Base-by-base conservation (phyloP, 495 filamentous ascomycete genomes). In the Xylaria longipes region DNA sequence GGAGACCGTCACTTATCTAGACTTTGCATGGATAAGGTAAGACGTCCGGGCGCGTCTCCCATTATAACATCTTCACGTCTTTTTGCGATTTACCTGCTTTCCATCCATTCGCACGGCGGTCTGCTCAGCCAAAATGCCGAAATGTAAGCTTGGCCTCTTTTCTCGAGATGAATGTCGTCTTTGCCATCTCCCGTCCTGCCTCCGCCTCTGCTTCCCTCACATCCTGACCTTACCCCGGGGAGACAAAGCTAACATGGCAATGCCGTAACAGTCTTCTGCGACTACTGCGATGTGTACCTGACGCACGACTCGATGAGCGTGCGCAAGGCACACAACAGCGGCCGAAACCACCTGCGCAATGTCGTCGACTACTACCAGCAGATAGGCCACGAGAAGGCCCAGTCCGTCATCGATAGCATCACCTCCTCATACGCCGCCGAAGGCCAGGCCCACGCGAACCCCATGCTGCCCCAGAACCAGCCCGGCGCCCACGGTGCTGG, bases 301-400 rank as follows among this genome's bases (percentile, higher is more conserved):
- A 99, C 97, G 70, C 96, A 99, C 87, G 97, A 99, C 90, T 97
- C 93, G 17, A 99, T 98, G 95, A 97, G 93, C 84, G 96, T 99
- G 78, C 93, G 96, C 78, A 98, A 98, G 84, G 96, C 96, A 20
- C 96, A 99, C 83, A 99, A 99, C 86, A 92, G 89, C 76, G 96
- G 96, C 70, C 89, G 95, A 58, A 99, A 99, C 83, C 96, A 99
- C 78, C 86, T 98, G 61, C 92, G 97, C 72, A 99, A 99, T 80
- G 96, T 99, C 15, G 89, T 97, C 75, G 94, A 97, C 73, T 99
- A 99, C 84, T 99, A 99, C 83, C 94, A 98, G 84, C 94, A 97
- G 85, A 98, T 99, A 80, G 95, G 95, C 67, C 95, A 98, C 82
- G 96, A 98, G 83, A 97, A 98, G 82, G 95, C 97, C 35, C 96